phyloP scores from a whole-genome alignment of 768 basidiomycete genomes.

The Pleurotus eryngii region DNA sequence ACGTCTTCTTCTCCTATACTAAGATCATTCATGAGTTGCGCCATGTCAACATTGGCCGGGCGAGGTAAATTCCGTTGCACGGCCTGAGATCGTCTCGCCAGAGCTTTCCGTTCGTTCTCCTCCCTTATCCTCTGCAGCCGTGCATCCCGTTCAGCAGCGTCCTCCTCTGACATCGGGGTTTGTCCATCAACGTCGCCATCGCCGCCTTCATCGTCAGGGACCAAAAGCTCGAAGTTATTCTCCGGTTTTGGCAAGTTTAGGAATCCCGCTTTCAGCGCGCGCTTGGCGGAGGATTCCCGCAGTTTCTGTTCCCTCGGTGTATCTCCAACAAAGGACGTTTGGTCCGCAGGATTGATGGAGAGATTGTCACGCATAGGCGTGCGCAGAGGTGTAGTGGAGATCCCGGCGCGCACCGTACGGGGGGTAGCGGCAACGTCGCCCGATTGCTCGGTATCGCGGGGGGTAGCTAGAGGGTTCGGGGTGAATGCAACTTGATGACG shows the following conservation, averaged over 20 bases:
- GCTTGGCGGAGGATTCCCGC: slow-evolving; percentile 61
- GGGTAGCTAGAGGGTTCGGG: slow-evolving; percentile 94
- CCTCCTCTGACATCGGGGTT: slow-evolving; percentile 59
- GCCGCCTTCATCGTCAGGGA: slow-evolving; percentile 84
- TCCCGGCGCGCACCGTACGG: slow-evolving; percentile 33
- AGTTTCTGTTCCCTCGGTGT: slow-evolving; percentile 79
- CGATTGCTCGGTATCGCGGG: slow-evolving; percentile 46
- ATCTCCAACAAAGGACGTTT: slow-evolving; percentile 48
- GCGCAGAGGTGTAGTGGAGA: slow-evolving; percentile 77
- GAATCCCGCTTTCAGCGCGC: slow-evolving; percentile 79
- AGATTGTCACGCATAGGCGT: slow-evolving; percentile 95
- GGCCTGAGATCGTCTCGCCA: slow-evolving; percentile 79
- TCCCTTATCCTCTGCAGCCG: slow-evolving; percentile 60
- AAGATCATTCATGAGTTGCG: slow-evolving; percentile 58
- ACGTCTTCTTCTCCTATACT: slow-evolving; percentile 43
- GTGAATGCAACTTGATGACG: slow-evolving; percentile 87
- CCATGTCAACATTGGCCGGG: slow-evolving; percentile 78
- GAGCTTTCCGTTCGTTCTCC: slow-evolving; percentile 72
- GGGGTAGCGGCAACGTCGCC: slow-evolving; percentile 54
- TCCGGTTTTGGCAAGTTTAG: slow-evolving; percentile 85
- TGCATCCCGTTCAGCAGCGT: slow-evolving; percentile 91
- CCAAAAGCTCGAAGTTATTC: slow-evolving; percentile 94
- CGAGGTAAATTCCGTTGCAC: slow-evolving; percentile 85
- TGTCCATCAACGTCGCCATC: slow-evolving; percentile 33
- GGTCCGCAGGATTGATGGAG: slow-evolving; percentile 77